Evolutionary conservation across 345 rosid genomes (phyloP), one percentile per base, ranked within the genome.

Genomic region (Turritis glabra): DNA sequence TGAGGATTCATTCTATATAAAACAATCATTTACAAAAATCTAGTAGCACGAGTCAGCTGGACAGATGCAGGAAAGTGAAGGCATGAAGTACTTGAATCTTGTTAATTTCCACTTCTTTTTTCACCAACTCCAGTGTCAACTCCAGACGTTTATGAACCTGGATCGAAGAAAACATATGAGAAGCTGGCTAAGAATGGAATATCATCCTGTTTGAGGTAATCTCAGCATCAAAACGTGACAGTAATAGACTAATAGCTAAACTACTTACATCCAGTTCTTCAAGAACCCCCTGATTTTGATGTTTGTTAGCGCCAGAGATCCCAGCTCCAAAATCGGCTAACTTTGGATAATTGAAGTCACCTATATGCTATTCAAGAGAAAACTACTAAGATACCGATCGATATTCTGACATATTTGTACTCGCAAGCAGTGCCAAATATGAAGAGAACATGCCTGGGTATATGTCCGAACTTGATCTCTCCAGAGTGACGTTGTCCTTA

Each of bases 321-420:
- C 94, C 97, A 67, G 97, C 98, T 47, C 97, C 98, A 79, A 93
- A 93, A 83, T 93, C 97, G 35, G 98, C 97, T 69, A 89, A 77
- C 74, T 86, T 83, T 65, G 86, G 80, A 59, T 86, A 88, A 77
- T 79, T 89, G 73, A 91, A 89, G 73, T 89, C 97, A 33, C 96
- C 96, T 61, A 93, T 80, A 76, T 91, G 96, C 98, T 93, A 85
- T 40, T 35, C 38, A 71, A 73, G 56, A 55, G 12, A 35, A 11
- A 64, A 23, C 19, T 13, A 63, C 12, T 64, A 32, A 64, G 77
- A 74, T 64, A 33, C 40, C 44, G 22, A 32, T 74, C 44, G 22
- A 32, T 74, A 8, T 17, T 30, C 44, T 54, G 71, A n/a, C n/a
- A 64, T 30, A 3, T 23, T 11, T 26, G 5, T 11, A 37, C 33